Conservation (phyloP, 805 yeast species). For the Lipomyces starkeyi region DNA sequence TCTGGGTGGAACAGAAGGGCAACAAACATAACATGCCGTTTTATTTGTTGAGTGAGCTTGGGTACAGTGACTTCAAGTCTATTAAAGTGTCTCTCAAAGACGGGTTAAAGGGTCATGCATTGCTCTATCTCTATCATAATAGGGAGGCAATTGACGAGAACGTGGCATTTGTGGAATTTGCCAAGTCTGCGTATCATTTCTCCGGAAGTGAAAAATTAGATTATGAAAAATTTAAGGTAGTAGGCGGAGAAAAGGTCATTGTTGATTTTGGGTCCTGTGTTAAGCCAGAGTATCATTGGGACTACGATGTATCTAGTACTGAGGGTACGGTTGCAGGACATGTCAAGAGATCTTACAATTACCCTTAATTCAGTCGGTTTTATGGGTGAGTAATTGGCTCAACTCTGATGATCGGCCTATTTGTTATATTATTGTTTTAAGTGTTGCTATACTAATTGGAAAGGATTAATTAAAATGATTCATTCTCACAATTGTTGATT, state of each 20-base stretch:
- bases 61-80: neutral
- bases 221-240: neutral
- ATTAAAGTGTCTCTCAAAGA: neutral
- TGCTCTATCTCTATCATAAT: neutral
- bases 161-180: neutral
- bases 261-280: neutral
- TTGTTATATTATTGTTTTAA: too few species aligned
- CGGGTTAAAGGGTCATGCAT: neutral
- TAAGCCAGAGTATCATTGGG: neutral
- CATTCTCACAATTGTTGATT: too few species aligned
- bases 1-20: neutral
- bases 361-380: too few species aligned
- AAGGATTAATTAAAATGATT: too few species aligned
- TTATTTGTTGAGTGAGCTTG: neutral
- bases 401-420: too few species aligned
- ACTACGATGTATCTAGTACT: too few species aligned
- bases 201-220: neutral
- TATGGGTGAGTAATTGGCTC: too few species aligned
- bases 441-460: too few species aligned
- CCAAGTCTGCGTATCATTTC: neutral
- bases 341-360: too few species aligned
- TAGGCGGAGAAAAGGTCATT: neutral
- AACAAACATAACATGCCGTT: neutral
- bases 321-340: too few species aligned
- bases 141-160: neutral